These are phyloP conservation scores for Globisporangium solare DNA, from an alignment of 352 stramenopile genomes.

Conservation along the genomic window DNA sequence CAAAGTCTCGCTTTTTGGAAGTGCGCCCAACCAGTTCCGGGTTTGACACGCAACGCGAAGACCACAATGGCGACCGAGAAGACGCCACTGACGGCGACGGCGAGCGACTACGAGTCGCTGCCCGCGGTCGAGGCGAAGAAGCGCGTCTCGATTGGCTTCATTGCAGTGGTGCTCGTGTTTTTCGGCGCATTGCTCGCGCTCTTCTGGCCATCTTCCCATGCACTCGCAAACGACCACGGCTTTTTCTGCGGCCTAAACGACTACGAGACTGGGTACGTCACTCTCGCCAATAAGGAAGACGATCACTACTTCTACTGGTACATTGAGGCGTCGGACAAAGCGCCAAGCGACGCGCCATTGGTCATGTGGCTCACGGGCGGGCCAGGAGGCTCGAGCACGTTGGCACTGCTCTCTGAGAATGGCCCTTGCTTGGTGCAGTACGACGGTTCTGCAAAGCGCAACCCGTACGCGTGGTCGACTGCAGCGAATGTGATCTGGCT, in stretches of 20 bases:
- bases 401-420: constrained; percentile 28
- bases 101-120: no score
- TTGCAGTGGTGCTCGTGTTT: no score
- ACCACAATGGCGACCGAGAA: no score
- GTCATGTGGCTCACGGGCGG: constrained; percentile 40
- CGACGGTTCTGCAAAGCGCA: constrained; percentile 15
- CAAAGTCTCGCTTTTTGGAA: no score
- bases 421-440: constrained; percentile 27
- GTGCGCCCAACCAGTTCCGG: no score
- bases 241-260: constrained; percentile 16
- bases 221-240: no score
- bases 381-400: constrained; percentile 26
- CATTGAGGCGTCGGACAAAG: constrained; percentile 22
- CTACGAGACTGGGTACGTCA: constrained; percentile 29
- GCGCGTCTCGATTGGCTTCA: no score
- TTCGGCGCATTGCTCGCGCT: no score
- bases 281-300: constrained; percentile 27
- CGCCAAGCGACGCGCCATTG: constrained; percentile 20
- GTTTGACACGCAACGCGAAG: no score
- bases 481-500: not conserved
- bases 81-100: no score
- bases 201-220: no score
- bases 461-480: constrained; percentile 25
- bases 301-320: constrained; percentile 47
- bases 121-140: no score